Evolutionary conservation across 1,284 basidiomycete species (phyloP), one percentile per base, ranked within the genome.

Genomic region (Trametes versicolor): DNA sequence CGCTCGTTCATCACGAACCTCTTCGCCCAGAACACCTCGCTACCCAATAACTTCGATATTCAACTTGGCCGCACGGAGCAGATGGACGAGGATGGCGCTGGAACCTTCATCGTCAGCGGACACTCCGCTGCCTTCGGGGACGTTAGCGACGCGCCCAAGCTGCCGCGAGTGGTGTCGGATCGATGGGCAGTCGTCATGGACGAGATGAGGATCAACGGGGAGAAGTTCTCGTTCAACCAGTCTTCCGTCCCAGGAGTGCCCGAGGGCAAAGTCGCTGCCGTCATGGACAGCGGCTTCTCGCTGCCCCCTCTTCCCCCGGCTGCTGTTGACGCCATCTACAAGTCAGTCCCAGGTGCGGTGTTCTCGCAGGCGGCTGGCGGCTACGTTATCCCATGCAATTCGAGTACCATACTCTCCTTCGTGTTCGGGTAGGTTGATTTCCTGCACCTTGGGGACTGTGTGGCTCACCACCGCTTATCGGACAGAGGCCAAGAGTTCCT

Each of bases 121-220:
- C 72, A 75, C 63, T 68, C 70, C 32, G 39, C 62, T 6, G 70
- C 69, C 25, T 70, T 68, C 60, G 67, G 67, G 36, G 58, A 63
- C 27, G 64, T 77, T 29, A 48, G 60, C 2, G 25, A 69, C 32
- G 69, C 73, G 49, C 72, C 74, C 9, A 68, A 72, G 65, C 72
- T 77, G 23, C 64, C 62, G 79, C 83, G 70, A 82, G 91, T 53
- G 84, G 73, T 69, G 64, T 71, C 77, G 83, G 90, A 72, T 17
- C 68, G 75, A 9, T 77, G 76, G 77, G 70, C 70, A 10, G 65
- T 75, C 15, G 60, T 71, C 21, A 58, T 77, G 58, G 76, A 76
- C 63, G 67, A 66, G 43, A 71, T 77, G 70, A 65, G 64, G 17
- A 69, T 77, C 53, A 74, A 76, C 66, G 74, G 74, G 41, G 52